Conservation (phyloP, 2,329 filamentous ascomycete genomes). For the Cercospora nicotianae region DNA sequence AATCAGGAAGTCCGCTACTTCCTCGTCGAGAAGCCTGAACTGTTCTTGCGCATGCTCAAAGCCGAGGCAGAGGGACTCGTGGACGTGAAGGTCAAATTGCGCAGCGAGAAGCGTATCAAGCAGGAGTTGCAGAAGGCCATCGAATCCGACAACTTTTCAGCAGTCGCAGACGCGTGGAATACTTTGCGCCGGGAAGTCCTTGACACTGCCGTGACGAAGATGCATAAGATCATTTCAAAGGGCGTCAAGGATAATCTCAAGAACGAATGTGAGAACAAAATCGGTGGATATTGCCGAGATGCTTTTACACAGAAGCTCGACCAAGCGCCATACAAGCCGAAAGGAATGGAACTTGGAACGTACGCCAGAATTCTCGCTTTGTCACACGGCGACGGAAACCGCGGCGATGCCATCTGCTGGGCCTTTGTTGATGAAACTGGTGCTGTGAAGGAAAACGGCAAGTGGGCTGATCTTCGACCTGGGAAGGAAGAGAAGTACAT, state of each 20-base stretch:
- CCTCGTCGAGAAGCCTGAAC: constrained; percentile 77
- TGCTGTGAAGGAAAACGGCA: constrained; percentile 82
- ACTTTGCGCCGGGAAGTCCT: constrained; percentile 80
- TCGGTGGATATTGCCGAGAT: constrained; percentile 84
- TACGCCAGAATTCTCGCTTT: constrained; percentile 82
- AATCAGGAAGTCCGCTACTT: constrained; percentile 71
- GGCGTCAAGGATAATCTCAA: constrained; percentile 93
- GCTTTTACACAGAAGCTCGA: constrained; percentile 88
- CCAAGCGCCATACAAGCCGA: constrained; percentile 93
- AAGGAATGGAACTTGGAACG: constrained; percentile 86
- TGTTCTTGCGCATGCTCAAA: constrained; percentile 96
- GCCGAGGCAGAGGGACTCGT: constrained; percentile 92
- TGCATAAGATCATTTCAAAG: constrained; percentile 81
- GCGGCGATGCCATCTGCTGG: constrained; percentile 82
- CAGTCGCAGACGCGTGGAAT: constrained; percentile 94
- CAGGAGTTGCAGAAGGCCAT: constrained; percentile 78
- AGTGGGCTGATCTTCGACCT: constrained; percentile 72
- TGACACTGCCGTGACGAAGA: constrained; percentile 74
- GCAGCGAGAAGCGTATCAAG: constrained; percentile 73
- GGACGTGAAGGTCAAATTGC: constrained; percentile 77
- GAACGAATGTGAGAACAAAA: constrained; percentile 88
- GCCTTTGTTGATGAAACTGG: constrained; percentile 93
- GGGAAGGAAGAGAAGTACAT: constrained; percentile 66
- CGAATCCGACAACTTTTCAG: constrained; percentile 91
- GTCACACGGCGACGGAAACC: constrained; percentile 79